Percentiles rank a stretch among this genome's conserved stretches.
Conservation (phyloP, 1,139 yeast species). For the Wickerhamomyces sp. region DNA sequence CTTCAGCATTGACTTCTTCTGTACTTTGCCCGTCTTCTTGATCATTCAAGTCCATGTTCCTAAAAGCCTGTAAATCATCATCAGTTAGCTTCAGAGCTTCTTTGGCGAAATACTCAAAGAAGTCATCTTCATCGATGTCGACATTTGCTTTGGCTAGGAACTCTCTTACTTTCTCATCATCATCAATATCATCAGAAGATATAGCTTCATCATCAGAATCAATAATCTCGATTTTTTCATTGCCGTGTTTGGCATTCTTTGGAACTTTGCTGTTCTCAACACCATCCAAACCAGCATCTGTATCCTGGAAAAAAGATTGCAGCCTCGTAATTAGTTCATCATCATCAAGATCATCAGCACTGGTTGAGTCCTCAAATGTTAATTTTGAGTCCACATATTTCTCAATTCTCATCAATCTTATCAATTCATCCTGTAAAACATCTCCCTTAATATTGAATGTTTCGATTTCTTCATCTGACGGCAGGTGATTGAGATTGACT, state of each 20-base stretch:
- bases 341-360: constrained; percentile 5
- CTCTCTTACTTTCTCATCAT: constrained; percentile 20
- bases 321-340: constrained; percentile 23
- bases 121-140: constrained; percentile 56
- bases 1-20: constrained; percentile 9
- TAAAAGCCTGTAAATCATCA: constrained; percentile 32
- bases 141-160: constrained; percentile 28
- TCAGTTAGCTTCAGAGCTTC: constrained; percentile 44
- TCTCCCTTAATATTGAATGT: constrained; percentile 15
- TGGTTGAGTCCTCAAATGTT: constrained; percentile 7
- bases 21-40: constrained; percentile 7
- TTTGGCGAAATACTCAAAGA: constrained; percentile 51
- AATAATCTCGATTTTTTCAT: constrained; percentile 7
- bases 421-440: constrained; percentile 16
- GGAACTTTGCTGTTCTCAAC: constrained; percentile 19
- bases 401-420: constrained; percentile 13
- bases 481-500: background rate
- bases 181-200: constrained; percentile 17
- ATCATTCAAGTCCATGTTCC: constrained; percentile 17
- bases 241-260: constrained; percentile 5
- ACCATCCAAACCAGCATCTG: constrained; percentile 26
- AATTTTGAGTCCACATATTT: constrained; percentile 11
- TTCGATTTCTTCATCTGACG: constrained; percentile 12
- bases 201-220: constrained; percentile 14
- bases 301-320: constrained; percentile 24